Conservation (phyloP, 2,329 filamentous ascomycete species). For the Chaetomium sp. region DNA sequence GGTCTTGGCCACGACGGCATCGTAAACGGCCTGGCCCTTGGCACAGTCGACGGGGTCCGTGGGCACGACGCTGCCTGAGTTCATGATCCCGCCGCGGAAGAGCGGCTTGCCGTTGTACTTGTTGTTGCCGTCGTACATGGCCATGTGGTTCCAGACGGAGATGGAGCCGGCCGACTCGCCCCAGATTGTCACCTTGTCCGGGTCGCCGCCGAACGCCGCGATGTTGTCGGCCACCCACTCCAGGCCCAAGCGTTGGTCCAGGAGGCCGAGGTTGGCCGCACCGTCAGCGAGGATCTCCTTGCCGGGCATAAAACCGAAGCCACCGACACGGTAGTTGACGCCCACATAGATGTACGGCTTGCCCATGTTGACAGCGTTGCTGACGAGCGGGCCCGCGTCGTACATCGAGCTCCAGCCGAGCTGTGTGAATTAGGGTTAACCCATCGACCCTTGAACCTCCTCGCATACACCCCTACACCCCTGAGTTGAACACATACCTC, state of each 20-base stretch:
- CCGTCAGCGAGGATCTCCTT: conserved; percentile 62
- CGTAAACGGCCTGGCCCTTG: conserved; percentile 60
- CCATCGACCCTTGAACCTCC: no score
- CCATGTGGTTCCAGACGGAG: conserved; percentile 70
- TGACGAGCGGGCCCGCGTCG: conserved; percentile 43
- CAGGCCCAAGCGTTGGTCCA: conserved; percentile 66
- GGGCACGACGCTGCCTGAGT: conserved; percentile 59
- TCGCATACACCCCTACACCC: no score
- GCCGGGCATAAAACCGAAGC: conserved; percentile 68
- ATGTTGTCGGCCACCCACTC: conserved; percentile 77
- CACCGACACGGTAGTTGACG: conserved; percentile 70
- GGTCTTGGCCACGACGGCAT: conserved; percentile 51
- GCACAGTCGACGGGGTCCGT: conserved; percentile 56
- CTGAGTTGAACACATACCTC: conserved; percentile 28
- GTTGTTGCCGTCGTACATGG: conserved; percentile 64
- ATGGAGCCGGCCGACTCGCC: conserved; percentile 67
- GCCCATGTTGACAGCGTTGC: conserved; percentile 38
- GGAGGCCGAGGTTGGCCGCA: conserved; percentile 61
- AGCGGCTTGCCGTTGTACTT: conserved; percentile 68
- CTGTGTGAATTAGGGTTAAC: conserved; percentile 11
- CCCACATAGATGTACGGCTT: conserved; percentile 69
- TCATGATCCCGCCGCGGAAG: conserved; percentile 74
- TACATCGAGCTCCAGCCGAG: conserved; percentile 47
- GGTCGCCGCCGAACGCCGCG: conserved; percentile 69
- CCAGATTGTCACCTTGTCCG: conserved; percentile 72